Evolutionary conservation across 2,329 filamentous ascomycete species (phyloP), one percentile per base, ranked within the genome.

Genomic region (Aspergillus sp.): DNA sequence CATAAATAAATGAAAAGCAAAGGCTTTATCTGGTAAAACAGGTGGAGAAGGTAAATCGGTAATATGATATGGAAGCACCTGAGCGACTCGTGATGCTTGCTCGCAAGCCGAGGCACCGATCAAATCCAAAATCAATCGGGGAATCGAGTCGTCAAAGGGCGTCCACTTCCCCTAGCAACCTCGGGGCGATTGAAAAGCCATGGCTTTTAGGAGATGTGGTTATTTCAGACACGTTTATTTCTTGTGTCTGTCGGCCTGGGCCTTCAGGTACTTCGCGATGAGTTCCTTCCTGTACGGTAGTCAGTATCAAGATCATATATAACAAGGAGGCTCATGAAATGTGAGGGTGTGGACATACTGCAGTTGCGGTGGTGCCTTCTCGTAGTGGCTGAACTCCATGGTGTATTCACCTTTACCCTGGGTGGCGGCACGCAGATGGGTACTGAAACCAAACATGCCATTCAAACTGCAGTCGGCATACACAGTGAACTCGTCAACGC

Each of bases 371-470:
- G 90, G 86, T 46, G 93, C 89, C 40, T 89, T 77, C 41, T 87
- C 83, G 61, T 98, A 98, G 73, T 97, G 93, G 68, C 87, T 93
- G 62, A 98, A 98, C 72, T 98, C 93, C 93, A 98, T 97, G 60
- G 81, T 86, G 65, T 96, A 98, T 74, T 98, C 93, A 60, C 93
- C 93, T 78, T 98, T 98, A 50, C 93, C 93, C 73, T 98, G 93
- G 2, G 90, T 97, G 19, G 90, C 88, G 10, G 93, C 93, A 57
- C 93, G 81, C 54, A 98, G 72, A 70, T 95, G 88, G 34, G 85
- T 88, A 60, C 85, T 90, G 73, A 98, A 97, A 51, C 93, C 93
- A 66, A 98, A 98, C 93, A 98, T 98, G 66, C 85, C 82, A 67
- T 97, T 95, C 65, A 98, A 71, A 65, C 85, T 90, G 74, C 90